A percentile compares a stretch with the other conserved stretches of the same genome.
These are phyloP conservation scores for Hemisphaericaspora nanyangensis DNA, from an alignment of 805 yeast genomes.

Conservation along the genomic window DNA sequence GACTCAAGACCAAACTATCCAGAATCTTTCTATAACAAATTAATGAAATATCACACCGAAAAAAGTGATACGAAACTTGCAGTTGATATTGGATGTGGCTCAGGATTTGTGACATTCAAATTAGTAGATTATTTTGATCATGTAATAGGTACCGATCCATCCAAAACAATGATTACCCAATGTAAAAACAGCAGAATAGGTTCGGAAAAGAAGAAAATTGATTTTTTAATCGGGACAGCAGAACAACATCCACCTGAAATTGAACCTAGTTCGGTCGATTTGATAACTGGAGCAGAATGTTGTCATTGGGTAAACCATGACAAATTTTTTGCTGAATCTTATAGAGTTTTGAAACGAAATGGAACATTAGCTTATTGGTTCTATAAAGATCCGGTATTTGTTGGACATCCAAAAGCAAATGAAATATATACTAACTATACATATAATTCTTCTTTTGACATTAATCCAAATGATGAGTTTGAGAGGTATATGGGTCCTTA, in stretches of 20 bases:
- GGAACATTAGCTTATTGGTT: constrained; percentile 80
- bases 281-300: constrained; percentile 79
- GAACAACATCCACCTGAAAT: constrained; percentile 22
- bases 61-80: constrained; percentile 18
- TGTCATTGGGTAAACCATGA: constrained; percentile 78
- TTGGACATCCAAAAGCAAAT: constrained; percentile 51
- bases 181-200: constrained; percentile 15
- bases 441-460: constrained; percentile 28
- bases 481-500: constrained; percentile 48
- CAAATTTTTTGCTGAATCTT: constrained; percentile 47
- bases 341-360: constrained; percentile 47
- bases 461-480: constrained; percentile 13
- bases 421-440: constrained; percentile 48
- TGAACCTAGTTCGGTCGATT: constrained; percentile 41
- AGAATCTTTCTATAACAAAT: constrained; percentile 14
- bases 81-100: constrained; percentile 77
- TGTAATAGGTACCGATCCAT: constrained; percentile 58
- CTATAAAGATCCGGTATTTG: constrained; percentile 68
- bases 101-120: constrained; percentile 68
- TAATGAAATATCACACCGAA: constrained; percentile 13
- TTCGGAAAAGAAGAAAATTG: constrained; percentile 14
- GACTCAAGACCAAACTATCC: constrained; percentile 70
- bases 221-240: constrained; percentile 22
- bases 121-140: constrained; percentile 41
- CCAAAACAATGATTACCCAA: constrained; percentile 17